Evolutionary conservation across 371 early-diverging fungal species (phyloP).

Genomic region (Coemansia sp.): DNA sequence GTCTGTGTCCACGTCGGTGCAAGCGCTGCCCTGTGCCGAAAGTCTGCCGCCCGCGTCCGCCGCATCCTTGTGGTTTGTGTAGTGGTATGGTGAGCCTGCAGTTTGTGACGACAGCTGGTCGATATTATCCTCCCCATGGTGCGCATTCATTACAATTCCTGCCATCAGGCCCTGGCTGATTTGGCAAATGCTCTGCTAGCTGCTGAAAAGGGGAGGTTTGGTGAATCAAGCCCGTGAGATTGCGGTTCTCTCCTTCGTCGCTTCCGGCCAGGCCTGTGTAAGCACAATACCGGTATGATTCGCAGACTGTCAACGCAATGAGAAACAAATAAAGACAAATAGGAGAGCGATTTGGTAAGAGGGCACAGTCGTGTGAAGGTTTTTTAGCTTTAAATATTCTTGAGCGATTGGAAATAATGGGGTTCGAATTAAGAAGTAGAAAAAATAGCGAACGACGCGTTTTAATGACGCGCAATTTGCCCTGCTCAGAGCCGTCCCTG

Average conservation of each 20-base stretch:
- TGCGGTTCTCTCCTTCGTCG: no score
- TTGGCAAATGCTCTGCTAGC: not conserved
- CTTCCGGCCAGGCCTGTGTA: no score
- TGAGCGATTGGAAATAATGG: no score
- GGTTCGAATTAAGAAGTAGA: no score
- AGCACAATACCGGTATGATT: no score
- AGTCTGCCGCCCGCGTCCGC: not conserved
- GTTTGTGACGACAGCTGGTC: conserved; percentile 32
- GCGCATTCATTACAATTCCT: conserved; percentile 31
- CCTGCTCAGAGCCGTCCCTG: not conserved
- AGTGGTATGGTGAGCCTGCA: conserved; percentile 26
- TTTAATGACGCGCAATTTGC: conserved; percentile 3
- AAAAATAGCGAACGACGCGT: not conserved
- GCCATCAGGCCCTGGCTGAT: conserved; percentile 22
- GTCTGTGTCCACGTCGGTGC: conserved; percentile 8
- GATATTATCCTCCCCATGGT: conserved; percentile 26
- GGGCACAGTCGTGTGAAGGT: no score
- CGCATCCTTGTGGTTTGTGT: conserved; percentile 6
- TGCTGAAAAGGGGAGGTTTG: not conserved
- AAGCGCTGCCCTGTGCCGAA: not conserved
- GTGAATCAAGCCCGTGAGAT: no score
- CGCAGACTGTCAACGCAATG: no score
- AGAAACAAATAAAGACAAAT: no score
- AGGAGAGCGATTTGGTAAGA: no score
- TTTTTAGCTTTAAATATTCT: no score